Conservation (phyloP, 78 protist genomes). For the Tieghemostelium lacteum region DNA sequence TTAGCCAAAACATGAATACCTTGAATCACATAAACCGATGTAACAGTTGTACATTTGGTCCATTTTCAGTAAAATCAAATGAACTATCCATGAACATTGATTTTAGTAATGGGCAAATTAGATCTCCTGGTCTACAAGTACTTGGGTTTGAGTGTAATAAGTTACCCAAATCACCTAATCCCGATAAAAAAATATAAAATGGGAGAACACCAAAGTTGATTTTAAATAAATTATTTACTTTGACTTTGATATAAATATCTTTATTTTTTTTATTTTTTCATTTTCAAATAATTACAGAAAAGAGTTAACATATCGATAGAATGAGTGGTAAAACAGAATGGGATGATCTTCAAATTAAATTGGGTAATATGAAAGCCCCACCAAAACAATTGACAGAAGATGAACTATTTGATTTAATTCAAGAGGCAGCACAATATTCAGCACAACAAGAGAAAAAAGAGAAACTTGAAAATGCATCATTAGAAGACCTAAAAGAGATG, state of each 20-base stretch:
- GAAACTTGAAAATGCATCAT: constrained; percentile 56
- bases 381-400: constrained; percentile 65
- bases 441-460: constrained; percentile 44
- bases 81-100: too few relatives aligned
- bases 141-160: too few relatives aligned
- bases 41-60: neutral
- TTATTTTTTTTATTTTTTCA: too few relatives aligned
- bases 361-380: constrained; percentile 75
- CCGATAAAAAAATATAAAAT: too few relatives aligned
- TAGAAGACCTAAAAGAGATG: constrained; percentile 50
- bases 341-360: constrained; percentile 74
- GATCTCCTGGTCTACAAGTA: too few relatives aligned
- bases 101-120: too few relatives aligned
- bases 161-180: too few relatives aligned
- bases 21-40: too few relatives aligned
- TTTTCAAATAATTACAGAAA: too few relatives aligned
- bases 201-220: too few relatives aligned
- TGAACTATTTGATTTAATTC: constrained; percentile 57
- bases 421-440: constrained; percentile 59
- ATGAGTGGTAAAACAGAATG: constrained; percentile 76
- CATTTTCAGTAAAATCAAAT: neutral
- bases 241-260: too few relatives aligned
- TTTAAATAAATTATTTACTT: too few relatives aligned
- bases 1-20: neutral
- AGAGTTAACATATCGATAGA: neutral